Evolutionary conservation across 2,329 filamentous ascomycete species (phyloP).

Genomic region (Scopulariopsis brevicaulis): DNA sequence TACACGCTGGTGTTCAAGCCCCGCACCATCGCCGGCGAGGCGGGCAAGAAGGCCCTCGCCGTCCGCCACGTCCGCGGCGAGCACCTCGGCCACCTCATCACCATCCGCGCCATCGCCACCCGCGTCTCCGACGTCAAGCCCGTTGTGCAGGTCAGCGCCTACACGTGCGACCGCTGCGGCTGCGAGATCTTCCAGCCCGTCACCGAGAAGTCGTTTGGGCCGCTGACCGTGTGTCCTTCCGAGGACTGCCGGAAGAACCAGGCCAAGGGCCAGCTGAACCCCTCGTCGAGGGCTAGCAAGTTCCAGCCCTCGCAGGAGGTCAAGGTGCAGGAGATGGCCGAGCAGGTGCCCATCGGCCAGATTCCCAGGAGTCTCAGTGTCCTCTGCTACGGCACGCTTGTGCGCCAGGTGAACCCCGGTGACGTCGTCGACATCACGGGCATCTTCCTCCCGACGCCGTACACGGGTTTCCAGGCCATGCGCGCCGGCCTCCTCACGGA

Average conservation of each 20-base stretch:
- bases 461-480: constrained; percentile 98
- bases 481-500: constrained; percentile 92
- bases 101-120: constrained; percentile 85
- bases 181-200: constrained; percentile 97
- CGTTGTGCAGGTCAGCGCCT: constrained; percentile 93
- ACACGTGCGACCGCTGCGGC: constrained; percentile 92
- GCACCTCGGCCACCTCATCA: constrained; percentile 87
- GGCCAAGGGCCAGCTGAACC: constrained; percentile 83
- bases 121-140: constrained; percentile 97
- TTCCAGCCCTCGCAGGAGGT: constrained; percentile 97
- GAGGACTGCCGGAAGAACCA: constrained; percentile 85
- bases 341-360: constrained; percentile 95
- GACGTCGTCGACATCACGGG: constrained; percentile 91
- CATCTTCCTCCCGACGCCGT: constrained; percentile 93
- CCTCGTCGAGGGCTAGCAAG: constrained; percentile 92
- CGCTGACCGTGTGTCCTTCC: constrained; percentile 77
- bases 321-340: constrained; percentile 98
- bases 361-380: constrained; percentile 88
- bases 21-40: constrained; percentile 58
- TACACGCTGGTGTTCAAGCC: constrained; percentile 98
- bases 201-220: constrained; percentile 80
- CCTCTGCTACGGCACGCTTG: constrained; percentile 77
- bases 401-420: constrained; percentile 80
- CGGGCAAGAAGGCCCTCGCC: constrained; percentile 57
- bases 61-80: constrained; percentile 89